phyloP scores from a whole-genome alignment of 148 eudicot species.

The Amaranthus palmeri region DNA sequence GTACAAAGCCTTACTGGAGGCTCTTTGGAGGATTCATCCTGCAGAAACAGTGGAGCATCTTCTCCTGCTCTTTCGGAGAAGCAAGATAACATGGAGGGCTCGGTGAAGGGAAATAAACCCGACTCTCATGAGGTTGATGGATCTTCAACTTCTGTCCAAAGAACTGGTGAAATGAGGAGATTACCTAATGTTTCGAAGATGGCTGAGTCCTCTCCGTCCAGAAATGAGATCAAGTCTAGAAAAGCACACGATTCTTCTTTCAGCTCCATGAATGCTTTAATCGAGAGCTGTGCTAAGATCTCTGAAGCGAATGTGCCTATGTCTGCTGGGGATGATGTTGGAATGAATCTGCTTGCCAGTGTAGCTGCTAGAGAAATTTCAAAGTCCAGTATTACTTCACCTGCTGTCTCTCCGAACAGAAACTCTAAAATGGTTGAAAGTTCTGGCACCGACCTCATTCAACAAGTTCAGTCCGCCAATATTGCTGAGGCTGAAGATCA shows the following conservation, averaged over 20 bases:
- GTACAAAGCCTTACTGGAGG: constrained; percentile 43
- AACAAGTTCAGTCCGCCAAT: background rate
- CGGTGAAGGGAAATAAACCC: constrained; percentile 26
- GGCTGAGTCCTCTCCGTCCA: constrained; percentile 20
- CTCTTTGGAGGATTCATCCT: constrained; percentile 43
- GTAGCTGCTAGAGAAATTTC: constrained; percentile 87
- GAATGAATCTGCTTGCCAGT: constrained; percentile 94
- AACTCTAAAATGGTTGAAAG: constrained; percentile 27
- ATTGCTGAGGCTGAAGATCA: constrained; percentile 23
- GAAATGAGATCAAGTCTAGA: constrained; percentile 29
- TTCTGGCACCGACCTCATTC: constrained; percentile 13
- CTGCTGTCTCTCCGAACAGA: constrained; percentile 44
- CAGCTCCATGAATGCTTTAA: constrained; percentile 76
- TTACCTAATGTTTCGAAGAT: constrained; percentile 27
- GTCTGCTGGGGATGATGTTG: constrained; percentile 68
- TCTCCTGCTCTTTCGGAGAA: constrained; percentile 47
- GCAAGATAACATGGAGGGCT: constrained; percentile 42
- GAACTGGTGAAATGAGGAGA: constrained; percentile 27
- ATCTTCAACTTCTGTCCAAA: constrained; percentile 26
- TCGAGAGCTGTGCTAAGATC: constrained; percentile 81
- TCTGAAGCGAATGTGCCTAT: constrained; percentile 52
- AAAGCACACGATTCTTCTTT: constrained; percentile 51
- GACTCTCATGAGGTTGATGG: constrained; percentile 39
- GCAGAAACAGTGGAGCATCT: constrained; percentile 53
- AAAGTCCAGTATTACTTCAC: constrained; percentile 43